These are phyloP conservation scores for Aspergillus nidulans DNA, from an alignment of 495 filamentous ascomycete species.

Conservation along the genomic window DNA sequence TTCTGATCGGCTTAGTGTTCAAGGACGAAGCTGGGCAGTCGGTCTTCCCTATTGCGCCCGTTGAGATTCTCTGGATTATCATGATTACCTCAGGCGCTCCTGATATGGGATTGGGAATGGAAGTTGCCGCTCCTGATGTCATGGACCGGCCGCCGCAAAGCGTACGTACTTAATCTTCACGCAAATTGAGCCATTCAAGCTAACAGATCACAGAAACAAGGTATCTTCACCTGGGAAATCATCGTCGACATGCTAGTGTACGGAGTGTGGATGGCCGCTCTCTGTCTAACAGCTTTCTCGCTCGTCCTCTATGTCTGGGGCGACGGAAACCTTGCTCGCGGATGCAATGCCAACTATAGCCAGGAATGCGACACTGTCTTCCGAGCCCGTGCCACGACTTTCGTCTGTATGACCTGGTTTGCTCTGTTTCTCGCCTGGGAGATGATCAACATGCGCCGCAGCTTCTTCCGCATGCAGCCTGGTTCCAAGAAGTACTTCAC, in stretches of 20 bases:
- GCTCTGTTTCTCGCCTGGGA: conserved; percentile 72
- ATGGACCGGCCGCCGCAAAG: conserved; percentile 63
- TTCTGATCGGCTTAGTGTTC: conserved; percentile 68
- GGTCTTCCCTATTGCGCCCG: conserved; percentile 67
- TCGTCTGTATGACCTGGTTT: conserved; percentile 71
- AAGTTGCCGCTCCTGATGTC: conserved; percentile 61
- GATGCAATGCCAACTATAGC: conserved; percentile 58
- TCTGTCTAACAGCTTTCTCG: conserved; percentile 61
- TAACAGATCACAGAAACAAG: conserved; percentile 49
- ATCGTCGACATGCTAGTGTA: conserved; percentile 66
- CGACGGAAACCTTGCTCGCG: conserved; percentile 55
- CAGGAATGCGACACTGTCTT: conserved; percentile 61
- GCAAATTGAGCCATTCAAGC: conserved; percentile 16
- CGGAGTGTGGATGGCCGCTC: conserved; percentile 64
- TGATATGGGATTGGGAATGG: conserved; percentile 73
- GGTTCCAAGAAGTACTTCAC: conserved; percentile 47
- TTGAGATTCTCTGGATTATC: conserved; percentile 75
- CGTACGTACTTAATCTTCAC: conserved; percentile 27
- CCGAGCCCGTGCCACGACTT: conserved; percentile 67
- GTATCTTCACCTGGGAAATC: conserved; percentile 66
- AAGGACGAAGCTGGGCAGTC: conserved; percentile 60
- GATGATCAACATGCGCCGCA: conserved; percentile 62
- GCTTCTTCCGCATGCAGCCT: conserved; percentile 65
- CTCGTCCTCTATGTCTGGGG: conserved; percentile 65
- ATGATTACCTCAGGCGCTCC: conserved; percentile 71